A percentile compares a stretch with the other conserved stretches of the same genome.
Evolutionary conservation across 768 basidiomycete genomes (phyloP).

Genomic region (Pulveroboletus sp.): DNA sequence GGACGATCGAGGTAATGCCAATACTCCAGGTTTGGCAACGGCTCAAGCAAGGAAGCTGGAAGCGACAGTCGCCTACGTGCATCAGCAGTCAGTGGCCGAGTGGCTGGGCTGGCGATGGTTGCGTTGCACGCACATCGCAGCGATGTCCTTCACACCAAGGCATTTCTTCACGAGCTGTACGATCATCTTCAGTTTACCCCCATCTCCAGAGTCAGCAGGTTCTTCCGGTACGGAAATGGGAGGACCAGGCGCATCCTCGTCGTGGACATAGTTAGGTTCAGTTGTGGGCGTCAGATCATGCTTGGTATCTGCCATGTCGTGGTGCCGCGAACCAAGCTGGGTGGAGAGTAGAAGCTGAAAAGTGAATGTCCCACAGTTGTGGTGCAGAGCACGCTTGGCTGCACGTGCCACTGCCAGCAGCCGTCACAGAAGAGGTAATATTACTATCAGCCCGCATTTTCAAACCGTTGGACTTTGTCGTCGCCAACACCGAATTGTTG

Average conservation of each 20-base stretch:
- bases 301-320: slow-evolving; percentile 20
- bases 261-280: slow-evolving; percentile 17
- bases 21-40: slow-evolving; percentile 93
- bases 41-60: slow-evolving; percentile 89
- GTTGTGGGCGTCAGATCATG: slow-evolving; percentile 8
- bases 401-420: slow-evolving; percentile 23
- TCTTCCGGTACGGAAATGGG: slow-evolving; percentile 73
- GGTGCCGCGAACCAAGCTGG: neutral
- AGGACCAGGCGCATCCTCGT: slow-evolving; percentile 52
- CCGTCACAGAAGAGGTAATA: slow-evolving; percentile 16
- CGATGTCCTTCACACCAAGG: slow-evolving; percentile 92
- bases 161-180: slow-evolving; percentile 87
- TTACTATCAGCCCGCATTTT: too few relatives aligned
- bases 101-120: neutral
- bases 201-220: slow-evolving; percentile 69
- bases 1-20: slow-evolving; percentile 93
- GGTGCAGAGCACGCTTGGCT: slow-evolving; percentile 3
- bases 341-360: neutral
- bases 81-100: slow-evolving; percentile 14
- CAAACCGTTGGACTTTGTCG: too few relatives aligned
- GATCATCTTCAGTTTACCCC: slow-evolving; percentile 92
- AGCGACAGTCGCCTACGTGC: slow-evolving; percentile 77
- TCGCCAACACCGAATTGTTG: neutral
- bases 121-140: slow-evolving; percentile 66
- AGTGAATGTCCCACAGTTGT: slow-evolving; percentile 10